phyloP scores from a whole-genome alignment of 176 grass and related monocot species.

The Musa beccarii region DNA sequence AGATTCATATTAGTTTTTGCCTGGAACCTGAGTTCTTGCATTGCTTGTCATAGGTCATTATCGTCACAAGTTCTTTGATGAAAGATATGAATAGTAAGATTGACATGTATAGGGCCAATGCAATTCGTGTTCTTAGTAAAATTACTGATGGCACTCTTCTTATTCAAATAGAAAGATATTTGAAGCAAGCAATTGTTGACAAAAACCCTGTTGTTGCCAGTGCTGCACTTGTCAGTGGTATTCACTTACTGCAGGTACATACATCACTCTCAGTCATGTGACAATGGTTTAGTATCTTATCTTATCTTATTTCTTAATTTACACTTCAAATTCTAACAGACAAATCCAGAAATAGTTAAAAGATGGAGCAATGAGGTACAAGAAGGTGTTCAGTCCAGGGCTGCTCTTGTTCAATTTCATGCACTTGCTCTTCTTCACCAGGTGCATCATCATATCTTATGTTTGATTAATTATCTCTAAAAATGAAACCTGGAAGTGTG shows the following conservation, averaged over 20 bases:
- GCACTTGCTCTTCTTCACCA: conserved; percentile 96
- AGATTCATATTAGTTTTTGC: too few species aligned
- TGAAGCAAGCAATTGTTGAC: conserved; percentile 98
- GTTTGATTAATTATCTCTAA: too few species aligned
- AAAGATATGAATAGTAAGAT: conserved; percentile 99
- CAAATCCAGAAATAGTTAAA: conserved; percentile 91
- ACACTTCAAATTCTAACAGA: conserved; percentile 27
- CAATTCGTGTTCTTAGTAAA: conserved; percentile 88
- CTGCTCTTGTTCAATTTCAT: conserved; percentile 92
- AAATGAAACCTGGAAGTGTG: too few species aligned
- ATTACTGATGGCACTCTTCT: conserved; percentile 95
- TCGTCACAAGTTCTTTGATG: conserved; percentile 98
- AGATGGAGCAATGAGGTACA: conserved; percentile 99
- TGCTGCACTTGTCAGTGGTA: conserved; percentile 89
- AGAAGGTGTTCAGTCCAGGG: conserved; percentile 92
- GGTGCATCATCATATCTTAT: conserved; percentile 28
- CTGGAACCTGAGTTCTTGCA: too few species aligned
- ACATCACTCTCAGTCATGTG: background rate
- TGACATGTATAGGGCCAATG: conserved; percentile 96
- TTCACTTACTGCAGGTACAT: conserved; percentile 87
- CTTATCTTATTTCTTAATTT: background rate
- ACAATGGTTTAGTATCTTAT: background rate
- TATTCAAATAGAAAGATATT: conserved; percentile 92
- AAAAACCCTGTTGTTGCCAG: conserved; percentile 99
- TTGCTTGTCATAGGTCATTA: conserved; percentile 58